Evolutionary conservation across 768 basidiomycete species (phyloP).

Genomic region (Mycena belliarum): DNA sequence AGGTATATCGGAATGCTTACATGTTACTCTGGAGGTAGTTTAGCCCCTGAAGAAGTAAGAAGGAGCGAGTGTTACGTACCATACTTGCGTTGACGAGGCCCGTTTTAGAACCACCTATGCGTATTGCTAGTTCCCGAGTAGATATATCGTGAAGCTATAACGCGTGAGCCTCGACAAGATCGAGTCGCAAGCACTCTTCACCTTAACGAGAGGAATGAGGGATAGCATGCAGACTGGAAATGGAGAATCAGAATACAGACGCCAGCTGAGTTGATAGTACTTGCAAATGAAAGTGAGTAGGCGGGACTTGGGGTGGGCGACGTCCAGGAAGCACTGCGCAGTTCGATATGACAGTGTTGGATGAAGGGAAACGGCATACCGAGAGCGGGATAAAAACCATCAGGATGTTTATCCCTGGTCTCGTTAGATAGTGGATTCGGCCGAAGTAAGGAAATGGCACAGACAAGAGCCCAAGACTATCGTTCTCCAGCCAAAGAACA

Average conservation of each 20-base stretch:
- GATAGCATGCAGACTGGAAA: slow-evolving; percentile 50
- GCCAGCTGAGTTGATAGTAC: not conserved
- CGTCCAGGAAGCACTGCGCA: slow-evolving; percentile 6
- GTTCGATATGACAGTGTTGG: not conserved
- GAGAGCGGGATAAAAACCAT: slow-evolving; percentile 17
- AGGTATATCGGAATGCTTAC: slow-evolving; percentile 46
- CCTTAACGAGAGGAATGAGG: slow-evolving; percentile 44
- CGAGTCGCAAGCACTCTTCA: not conserved
- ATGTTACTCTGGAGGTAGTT: slow-evolving; percentile 55
- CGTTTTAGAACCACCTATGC: slow-evolving; percentile 76
- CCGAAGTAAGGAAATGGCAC: not conserved
- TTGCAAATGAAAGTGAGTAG: slow-evolving; percentile 10
- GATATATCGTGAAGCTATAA: slow-evolving; percentile 75
- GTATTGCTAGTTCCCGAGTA: slow-evolving; percentile 69
- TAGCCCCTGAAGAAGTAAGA: not conserved
- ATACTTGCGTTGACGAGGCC: slow-evolving; percentile 82
- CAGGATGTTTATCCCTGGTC: slow-evolving; percentile 14
- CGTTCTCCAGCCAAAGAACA: slow-evolving; percentile 7
- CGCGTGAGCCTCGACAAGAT: not conserved
- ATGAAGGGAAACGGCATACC: not conserved
- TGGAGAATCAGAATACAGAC: not conserved
- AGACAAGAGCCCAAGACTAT: slow-evolving; percentile 16
- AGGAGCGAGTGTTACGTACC: slow-evolving; percentile 41
- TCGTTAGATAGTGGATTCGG: not conserved
- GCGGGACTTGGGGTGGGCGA: slow-evolving; percentile 10